Percentiles rank a stretch among this genome's conserved stretches.
These are phyloP conservation scores for Aspergillus hortae DNA, from an alignment of 2,329 filamentous ascomycete species.

Conservation along the genomic window DNA sequence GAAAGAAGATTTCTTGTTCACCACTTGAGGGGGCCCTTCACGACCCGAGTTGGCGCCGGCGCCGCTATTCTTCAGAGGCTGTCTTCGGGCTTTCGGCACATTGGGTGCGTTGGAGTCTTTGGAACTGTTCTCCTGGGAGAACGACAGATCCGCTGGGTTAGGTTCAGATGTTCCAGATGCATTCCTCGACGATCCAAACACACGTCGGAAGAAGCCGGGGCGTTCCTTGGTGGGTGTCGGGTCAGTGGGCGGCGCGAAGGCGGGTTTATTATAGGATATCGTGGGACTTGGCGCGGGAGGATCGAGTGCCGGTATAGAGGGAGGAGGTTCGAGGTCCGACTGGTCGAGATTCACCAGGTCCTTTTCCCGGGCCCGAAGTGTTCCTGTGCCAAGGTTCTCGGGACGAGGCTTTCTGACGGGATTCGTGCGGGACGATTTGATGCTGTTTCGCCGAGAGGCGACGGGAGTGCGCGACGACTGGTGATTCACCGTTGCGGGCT, in stretches of 20 bases:
- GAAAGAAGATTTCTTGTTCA: conserved; percentile 92
- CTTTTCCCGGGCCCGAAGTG: conserved; percentile 28
- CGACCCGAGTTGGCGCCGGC: conserved; percentile 21
- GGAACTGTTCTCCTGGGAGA: conserved; percentile 22
- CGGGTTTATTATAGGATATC: conserved; percentile 49
- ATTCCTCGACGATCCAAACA: conserved; percentile 74
- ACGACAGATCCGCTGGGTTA: conserved; percentile 18
- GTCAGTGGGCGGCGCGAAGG: conserved; percentile 38
- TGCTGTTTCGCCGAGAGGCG: conserved; percentile 40
- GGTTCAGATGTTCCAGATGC: conserved; percentile 27
- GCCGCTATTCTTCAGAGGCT: conserved; percentile 23
- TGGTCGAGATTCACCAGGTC: conserved; percentile 26
- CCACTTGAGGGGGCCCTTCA: conserved; percentile 50
- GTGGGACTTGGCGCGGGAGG: conserved; percentile 52
- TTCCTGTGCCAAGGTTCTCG: conserved; percentile 37
- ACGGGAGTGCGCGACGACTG: conserved; percentile 29
- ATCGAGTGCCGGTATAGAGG: conserved; percentile 43
- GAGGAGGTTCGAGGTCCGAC: conserved; percentile 33
- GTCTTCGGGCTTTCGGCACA: conserved; percentile 24
- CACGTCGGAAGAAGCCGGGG: conserved; percentile 86
- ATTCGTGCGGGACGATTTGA: conserved; percentile 40
- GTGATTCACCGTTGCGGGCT: conserved; percentile 19
- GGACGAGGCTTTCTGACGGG: conserved; percentile 34
- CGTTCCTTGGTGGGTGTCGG: conserved; percentile 60
- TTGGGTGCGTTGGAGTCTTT: conserved; percentile 19